These are phyloP conservation scores for Ogataea paradorogensis DNA, from an alignment of 805 yeast genomes.

Conservation along the genomic window DNA sequence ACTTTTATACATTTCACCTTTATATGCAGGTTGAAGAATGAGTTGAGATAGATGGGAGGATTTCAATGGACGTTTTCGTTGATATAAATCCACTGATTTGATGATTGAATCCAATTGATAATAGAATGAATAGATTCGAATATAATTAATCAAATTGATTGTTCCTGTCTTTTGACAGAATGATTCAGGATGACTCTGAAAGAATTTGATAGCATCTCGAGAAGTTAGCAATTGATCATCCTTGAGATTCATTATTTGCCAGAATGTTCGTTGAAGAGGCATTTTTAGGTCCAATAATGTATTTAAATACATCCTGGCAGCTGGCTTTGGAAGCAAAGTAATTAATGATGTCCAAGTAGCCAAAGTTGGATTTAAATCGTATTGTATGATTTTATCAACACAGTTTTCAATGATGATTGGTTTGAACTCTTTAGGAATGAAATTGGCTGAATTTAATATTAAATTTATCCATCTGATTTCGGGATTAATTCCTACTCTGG, in stretches of 20 bases:
- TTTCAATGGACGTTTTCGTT: constrained; percentile 3
- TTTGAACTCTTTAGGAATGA: background rate
- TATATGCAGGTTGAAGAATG: constrained; percentile 5
- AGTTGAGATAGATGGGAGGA: constrained; percentile 3
- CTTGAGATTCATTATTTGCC: constrained; percentile 7
- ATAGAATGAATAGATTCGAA: constrained; percentile 13
- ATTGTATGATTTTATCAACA: constrained; percentile 9
- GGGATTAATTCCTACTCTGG: constrained; percentile 10
- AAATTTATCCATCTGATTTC: constrained; percentile 12
- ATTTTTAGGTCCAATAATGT: constrained; percentile 11
- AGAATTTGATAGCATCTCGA: constrained; percentile 6
- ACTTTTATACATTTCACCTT: constrained; percentile 13
- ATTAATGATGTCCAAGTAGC: constrained; percentile 13
- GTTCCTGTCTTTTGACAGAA: constrained; percentile 7
- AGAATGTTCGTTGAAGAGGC: constrained; percentile 8
- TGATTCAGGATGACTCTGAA: constrained; percentile 10
- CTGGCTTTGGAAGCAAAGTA: constrained; percentile 5
- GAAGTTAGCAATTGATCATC: constrained; percentile 4
- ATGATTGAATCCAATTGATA: constrained; percentile 7
- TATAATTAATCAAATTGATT: constrained; percentile 4
- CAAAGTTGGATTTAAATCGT: constrained; percentile 13
- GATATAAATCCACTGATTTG: constrained; percentile 3
- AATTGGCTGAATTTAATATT: constrained; percentile 6
- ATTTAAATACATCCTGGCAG: background rate
- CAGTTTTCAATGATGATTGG: background rate